Conservation (phyloP, 2,329 filamentous ascomycete species). For the Fusarium subglutinans region DNA sequence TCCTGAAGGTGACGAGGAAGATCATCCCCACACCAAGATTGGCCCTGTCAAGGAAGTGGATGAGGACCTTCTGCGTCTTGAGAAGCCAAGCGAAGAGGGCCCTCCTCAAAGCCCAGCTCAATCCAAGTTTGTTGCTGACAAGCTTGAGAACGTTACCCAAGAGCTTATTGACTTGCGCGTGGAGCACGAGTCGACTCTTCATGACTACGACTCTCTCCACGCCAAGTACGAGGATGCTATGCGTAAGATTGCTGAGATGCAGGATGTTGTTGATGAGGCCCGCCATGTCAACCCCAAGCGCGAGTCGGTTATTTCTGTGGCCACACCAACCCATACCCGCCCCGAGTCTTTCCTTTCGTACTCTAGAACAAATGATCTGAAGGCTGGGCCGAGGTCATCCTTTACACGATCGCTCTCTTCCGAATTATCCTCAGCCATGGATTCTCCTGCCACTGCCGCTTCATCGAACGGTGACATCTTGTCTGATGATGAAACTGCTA, state of each 20-base stretch:
- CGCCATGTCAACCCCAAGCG: slow-evolving; percentile 68
- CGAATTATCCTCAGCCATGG: slow-evolving; percentile 89
- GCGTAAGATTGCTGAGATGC: slow-evolving; percentile 81
- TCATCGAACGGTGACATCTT: slow-evolving; percentile 65
- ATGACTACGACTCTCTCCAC: slow-evolving; percentile 82
- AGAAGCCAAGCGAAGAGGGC: slow-evolving; percentile 20
- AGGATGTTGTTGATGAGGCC: slow-evolving; percentile 84
- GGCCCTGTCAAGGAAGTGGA: slow-evolving; percentile 48
- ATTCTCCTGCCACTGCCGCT: slow-evolving; percentile 73
- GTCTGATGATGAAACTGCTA: slow-evolving; percentile 54
- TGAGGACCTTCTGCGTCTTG: slow-evolving; percentile 33
- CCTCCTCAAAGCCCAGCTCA: slow-evolving; percentile 77
- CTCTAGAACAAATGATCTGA: slow-evolving; percentile 74
- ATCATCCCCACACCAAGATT: slow-evolving; percentile 41
- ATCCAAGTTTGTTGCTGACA: slow-evolving; percentile 86
- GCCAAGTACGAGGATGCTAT: slow-evolving; percentile 92
- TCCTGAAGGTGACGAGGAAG: slow-evolving; percentile 61
- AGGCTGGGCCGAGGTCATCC: slow-evolving; percentile 73
- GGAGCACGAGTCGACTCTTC: slow-evolving; percentile 86
- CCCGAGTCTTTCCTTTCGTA: slow-evolving; percentile 89
- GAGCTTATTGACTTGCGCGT: slow-evolving; percentile 90
- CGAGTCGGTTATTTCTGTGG: slow-evolving; percentile 65
- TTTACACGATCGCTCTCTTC: slow-evolving; percentile 88
- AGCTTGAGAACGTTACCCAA: slow-evolving; percentile 89
- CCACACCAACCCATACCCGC: slow-evolving; percentile 61